Evolutionary conservation across 164 flowering plant species (phyloP).

Genomic region (Liriodendron chinense): DNA sequence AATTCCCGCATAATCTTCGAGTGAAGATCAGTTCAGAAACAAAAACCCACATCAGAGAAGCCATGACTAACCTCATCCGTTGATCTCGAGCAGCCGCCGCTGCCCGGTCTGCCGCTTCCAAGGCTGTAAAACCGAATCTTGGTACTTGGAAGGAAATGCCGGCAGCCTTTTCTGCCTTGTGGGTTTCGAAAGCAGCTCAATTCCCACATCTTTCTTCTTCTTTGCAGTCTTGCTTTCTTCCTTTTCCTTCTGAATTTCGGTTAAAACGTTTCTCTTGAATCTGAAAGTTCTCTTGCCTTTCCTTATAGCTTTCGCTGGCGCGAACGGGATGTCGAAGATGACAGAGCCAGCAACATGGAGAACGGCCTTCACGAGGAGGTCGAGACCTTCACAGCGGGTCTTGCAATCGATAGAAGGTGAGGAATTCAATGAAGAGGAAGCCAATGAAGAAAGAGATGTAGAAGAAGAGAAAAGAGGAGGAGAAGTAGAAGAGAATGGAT

Average conservation of each 20-base stretch:
- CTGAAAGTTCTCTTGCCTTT: conserved; percentile 31
- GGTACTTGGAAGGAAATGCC: conserved; percentile 41
- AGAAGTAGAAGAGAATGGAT: not conserved
- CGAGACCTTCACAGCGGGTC: conserved; percentile 45
- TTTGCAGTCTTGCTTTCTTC: conserved; percentile 10
- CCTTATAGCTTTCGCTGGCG: conserved; percentile 38
- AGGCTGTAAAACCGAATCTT: conserved; percentile 45
- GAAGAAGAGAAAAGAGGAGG: conserved; percentile 9
- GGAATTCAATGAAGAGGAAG: conserved; percentile 16
- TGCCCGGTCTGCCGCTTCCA: conserved; percentile 29
- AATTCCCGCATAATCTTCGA: not conserved
- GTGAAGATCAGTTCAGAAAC: conserved; percentile 11
- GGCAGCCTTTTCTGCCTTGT: conserved; percentile 28
- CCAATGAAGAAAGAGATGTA: conserved; percentile 9
- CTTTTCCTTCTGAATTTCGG: conserved; percentile 9
- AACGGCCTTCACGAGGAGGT: conserved; percentile 50
- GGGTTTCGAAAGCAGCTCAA: conserved; percentile 16
- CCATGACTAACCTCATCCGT: conserved; percentile 14
- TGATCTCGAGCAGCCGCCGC: conserved; percentile 6
- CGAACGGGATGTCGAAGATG: conserved; percentile 40
- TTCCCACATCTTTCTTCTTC: conserved; percentile 4
- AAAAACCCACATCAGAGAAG: conserved; percentile 20
- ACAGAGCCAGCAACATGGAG: conserved; percentile 33
- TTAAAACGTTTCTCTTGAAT: conserved; percentile 20
- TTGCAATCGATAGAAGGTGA: conserved; percentile 10